A percentile compares a stretch with the other conserved stretches of the same genome.
These are phyloP conservation scores for Gryganskiella cystojenkinii DNA, from an alignment of 192 early-diverging fungal genomes.

Conservation along the genomic window DNA sequence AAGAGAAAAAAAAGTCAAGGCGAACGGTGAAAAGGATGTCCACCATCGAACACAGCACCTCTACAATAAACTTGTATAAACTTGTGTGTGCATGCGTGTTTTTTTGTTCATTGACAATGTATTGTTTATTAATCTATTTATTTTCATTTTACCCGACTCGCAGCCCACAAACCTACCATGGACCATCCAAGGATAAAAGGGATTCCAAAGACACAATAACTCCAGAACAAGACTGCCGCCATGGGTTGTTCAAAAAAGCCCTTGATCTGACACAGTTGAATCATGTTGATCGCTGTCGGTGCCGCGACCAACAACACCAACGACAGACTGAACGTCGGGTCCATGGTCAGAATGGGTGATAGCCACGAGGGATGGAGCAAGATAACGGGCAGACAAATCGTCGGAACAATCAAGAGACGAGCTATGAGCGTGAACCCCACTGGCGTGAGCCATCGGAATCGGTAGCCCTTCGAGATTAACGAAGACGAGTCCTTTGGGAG, in stretches of 20 bases:
- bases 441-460: constrained; percentile 28
- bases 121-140: too few species aligned
- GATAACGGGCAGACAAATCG: constrained; percentile 53
- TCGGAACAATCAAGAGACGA: constrained; percentile 50
- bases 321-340: constrained; percentile 71
- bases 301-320: constrained; percentile 68
- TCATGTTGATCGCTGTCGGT: constrained; percentile 78
- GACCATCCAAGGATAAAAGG: constrained; percentile 47
- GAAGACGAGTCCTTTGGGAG: too few species aligned
- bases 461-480: neutral
- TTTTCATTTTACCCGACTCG: too few species aligned
- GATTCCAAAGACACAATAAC: constrained; percentile 65
- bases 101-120: too few species aligned
- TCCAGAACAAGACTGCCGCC: constrained; percentile 72
- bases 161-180: constrained; percentile 36
- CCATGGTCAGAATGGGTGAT: constrained; percentile 58
- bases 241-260: constrained; percentile 79
- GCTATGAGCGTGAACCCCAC: constrained; percentile 32
- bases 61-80: too few species aligned
- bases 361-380: constrained; percentile 17
- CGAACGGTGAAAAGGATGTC: too few species aligned
- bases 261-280: constrained; percentile 75
- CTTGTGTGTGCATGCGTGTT: too few species aligned
- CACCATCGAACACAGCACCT: too few species aligned
- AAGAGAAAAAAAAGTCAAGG: too few species aligned